A percentile compares a stretch with the other conserved stretches of the same genome.
Evolutionary conservation across 108 stramenopile genomes (phyloP).

Genomic region (Cyclotella atomus): DNA sequence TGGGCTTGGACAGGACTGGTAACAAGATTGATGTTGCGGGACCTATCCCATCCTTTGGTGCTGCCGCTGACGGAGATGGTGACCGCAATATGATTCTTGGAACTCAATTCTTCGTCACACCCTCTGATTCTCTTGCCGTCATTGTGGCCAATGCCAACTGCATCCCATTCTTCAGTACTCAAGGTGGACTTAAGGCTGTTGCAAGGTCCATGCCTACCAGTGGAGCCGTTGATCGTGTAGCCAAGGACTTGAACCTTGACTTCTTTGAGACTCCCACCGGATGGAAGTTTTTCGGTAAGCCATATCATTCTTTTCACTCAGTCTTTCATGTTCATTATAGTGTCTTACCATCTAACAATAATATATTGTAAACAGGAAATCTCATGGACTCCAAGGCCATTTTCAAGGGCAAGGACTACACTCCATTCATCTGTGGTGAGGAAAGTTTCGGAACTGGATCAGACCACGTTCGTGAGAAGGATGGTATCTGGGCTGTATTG

Average conservation of each 20-base stretch:
- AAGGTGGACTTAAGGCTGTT: conserved; percentile 97
- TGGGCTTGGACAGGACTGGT: conserved; percentile 93
- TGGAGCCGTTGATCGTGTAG: conserved; percentile 98
- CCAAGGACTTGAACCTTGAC: conserved; percentile 89
- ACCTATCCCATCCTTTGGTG: conserved; percentile 94
- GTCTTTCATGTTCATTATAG: no score
- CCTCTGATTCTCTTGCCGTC: conserved; percentile 98
- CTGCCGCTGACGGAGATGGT: conserved; percentile 99
- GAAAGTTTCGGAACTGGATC: conserved; percentile 99
- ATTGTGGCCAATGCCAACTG: conserved; percentile 95
- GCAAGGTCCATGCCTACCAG: conserved; percentile 99
- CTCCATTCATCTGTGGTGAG: conserved; percentile 99
- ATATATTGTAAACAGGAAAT: no score
- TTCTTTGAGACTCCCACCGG: conserved; percentile 99
- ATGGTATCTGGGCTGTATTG: conserved; percentile 99
- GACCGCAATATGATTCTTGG: conserved; percentile 99
- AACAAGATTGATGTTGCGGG: conserved; percentile 73
- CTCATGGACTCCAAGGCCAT: conserved; percentile 98
- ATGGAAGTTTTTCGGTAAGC: conserved; percentile 99
- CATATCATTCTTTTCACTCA: no score
- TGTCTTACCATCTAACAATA: no score
- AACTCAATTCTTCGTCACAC: conserved; percentile 98
- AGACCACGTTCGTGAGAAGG: conserved; percentile 99
- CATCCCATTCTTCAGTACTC: conserved; percentile 96
- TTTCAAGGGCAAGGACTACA: conserved; percentile 91